phyloP scores from a whole-genome alignment of 371 early-diverging fungal species.

The Rhizopus arrhizus region DNA sequence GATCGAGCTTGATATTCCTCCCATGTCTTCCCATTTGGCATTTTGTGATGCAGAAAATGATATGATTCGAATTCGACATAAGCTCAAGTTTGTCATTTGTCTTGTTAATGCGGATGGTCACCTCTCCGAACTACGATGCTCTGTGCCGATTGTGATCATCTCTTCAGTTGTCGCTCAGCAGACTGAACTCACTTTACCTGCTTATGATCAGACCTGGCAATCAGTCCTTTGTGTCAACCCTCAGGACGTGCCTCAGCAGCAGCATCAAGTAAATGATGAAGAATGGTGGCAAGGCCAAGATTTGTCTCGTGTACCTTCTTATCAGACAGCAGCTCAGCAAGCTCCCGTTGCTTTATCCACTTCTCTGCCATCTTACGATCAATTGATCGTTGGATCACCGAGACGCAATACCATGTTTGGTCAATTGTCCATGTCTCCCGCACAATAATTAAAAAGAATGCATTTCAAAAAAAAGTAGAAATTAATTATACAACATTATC shows the following conservation, averaged over 20 bases:
- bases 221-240: conserved; percentile 28
- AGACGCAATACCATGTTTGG: conserved; percentile 23
- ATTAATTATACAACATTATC: too few species aligned
- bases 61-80: conserved; percentile 49
- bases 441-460: not conserved
- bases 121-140: conserved; percentile 44
- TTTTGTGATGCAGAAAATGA: conserved; percentile 48
- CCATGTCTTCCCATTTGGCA: conserved; percentile 32
- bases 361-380: conserved; percentile 49
- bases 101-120: conserved; percentile 43
- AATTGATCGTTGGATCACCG: conserved; percentile 14
- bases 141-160: conserved; percentile 38
- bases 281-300: conserved; percentile 48
- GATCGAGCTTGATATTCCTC: conserved; percentile 33
- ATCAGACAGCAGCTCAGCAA: conserved; percentile 42
- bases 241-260: not conserved
- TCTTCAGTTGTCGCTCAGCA: conserved; percentile 35
- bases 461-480: too few species aligned
- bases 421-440: conserved; percentile 14
- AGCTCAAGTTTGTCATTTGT: conserved; percentile 41
- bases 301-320: conserved; percentile 46
- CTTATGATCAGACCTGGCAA: conserved; percentile 43
- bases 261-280: not conserved
- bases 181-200: conserved; percentile 35
- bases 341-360: conserved; percentile 38